These are phyloP conservation scores for Didymella arachidicola DNA, from an alignment of 2,329 filamentous ascomycete genomes.

Conservation along the genomic window DNA sequence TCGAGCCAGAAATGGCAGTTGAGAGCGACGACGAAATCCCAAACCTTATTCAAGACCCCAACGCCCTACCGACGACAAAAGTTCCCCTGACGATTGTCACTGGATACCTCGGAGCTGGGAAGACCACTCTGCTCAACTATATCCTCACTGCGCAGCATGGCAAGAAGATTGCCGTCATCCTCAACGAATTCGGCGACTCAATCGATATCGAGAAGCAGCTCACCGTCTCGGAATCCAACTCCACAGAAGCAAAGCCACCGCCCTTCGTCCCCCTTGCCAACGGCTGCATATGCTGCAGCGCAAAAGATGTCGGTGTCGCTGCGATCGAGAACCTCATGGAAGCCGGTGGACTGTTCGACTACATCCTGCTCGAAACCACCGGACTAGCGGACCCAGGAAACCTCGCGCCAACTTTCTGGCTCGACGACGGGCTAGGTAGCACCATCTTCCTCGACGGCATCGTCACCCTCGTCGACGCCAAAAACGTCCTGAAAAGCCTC, in stretches of 20 bases:
- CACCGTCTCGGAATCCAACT: constrained; percentile 70
- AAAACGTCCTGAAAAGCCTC: constrained; percentile 84
- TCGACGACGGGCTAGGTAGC: constrained; percentile 93
- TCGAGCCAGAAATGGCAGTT: constrained; percentile 53
- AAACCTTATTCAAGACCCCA: constrained; percentile 42
- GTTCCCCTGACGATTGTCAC: constrained; percentile 88
- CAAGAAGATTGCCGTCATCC: constrained; percentile 96
- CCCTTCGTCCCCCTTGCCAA: constrained; percentile 92
- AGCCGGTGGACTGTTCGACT: constrained; percentile 91
- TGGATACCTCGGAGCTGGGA: constrained; percentile 92
- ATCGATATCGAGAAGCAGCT: constrained; percentile 95
- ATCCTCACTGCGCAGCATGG: constrained; percentile 94
- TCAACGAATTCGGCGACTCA: constrained; percentile 73
- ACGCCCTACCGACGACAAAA: constrained; percentile 64
- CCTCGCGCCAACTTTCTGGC: constrained; percentile 95
- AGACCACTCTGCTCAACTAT: constrained; percentile 94
- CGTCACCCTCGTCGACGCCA: constrained; percentile 93
- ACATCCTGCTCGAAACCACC: constrained; percentile 95
- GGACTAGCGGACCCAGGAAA: constrained; percentile 95
- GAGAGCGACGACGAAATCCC: constrained; percentile 33
- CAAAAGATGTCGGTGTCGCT: constrained; percentile 94
- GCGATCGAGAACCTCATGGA: constrained; percentile 97
- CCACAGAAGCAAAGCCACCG: constrained; percentile 38
- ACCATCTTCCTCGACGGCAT: constrained; percentile 97
- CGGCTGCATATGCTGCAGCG: constrained; percentile 96